phyloP scores from a whole-genome alignment of 106 monocot genomes.

The Chionographis japonica region DNA sequence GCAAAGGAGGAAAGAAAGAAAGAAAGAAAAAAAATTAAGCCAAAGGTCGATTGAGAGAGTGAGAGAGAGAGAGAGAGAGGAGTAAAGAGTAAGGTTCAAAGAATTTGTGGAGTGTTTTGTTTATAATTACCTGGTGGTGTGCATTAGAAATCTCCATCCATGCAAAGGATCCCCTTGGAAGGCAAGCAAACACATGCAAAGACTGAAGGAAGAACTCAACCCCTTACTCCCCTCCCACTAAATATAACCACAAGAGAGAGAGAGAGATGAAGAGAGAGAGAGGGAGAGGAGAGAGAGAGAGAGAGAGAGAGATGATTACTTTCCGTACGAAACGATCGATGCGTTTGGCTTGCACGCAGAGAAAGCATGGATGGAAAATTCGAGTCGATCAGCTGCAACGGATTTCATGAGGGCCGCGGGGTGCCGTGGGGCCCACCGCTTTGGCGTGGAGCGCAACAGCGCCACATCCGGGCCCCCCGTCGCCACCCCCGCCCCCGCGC shows the following conservation, averaged over 20 bases:
- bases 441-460: constrained; percentile 19
- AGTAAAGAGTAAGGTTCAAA: no score
- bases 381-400: constrained; percentile 2
- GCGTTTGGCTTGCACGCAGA: constrained; percentile 23
- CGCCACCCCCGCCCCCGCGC: no score
- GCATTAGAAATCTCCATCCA: constrained; percentile 41
- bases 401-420: neutral
- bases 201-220: neutral
- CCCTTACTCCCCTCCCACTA: neutral
- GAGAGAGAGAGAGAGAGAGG: no score
- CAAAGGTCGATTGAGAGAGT: no score
- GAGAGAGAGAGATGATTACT: constrained; percentile 6
- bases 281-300: neutral
- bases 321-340: constrained; percentile 21
- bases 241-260: neutral
- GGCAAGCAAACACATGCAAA: neutral
- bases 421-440: neutral
- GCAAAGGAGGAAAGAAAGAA: no score
- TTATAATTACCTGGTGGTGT: constrained; percentile 23
- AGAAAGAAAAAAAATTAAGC: no score
- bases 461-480: neutral
- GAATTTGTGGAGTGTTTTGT: no score
- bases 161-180: constrained; percentile 4
- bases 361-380: constrained; percentile 9
- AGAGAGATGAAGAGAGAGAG: neutral